Evolutionary conservation across 306 rosid species (phyloP), one percentile per base, ranked within the genome.

Genomic region (Ormosia semicastrata): DNA sequence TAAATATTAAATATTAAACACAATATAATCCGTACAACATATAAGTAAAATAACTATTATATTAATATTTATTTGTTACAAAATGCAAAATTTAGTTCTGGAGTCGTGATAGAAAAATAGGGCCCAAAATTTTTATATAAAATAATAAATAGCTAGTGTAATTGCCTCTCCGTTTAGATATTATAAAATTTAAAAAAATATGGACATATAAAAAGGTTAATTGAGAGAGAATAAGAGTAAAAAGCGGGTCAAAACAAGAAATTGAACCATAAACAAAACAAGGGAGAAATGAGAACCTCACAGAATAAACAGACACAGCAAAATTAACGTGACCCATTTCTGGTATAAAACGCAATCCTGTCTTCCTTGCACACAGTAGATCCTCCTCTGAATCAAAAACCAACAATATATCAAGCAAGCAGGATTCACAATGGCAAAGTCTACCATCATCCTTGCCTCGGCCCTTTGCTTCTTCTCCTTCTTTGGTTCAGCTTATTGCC

Each of bases 381-480:
- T 47, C 41, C 11, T 50, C 39, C 76, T 39, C 24, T 15, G 8
- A 41, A 71, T 32, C 60, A 43, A 62, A 63, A 8, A 70, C 1
- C 10, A 44, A n/a, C 6, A 66, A 33, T 34, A 57, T 5, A 32
- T 0, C 1, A 36, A n/a, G 14, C 50, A 43, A 47, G 3, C 11
- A 64, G 66, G 36, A 68, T 50, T 58, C 33, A n/a, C 34, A 81
- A 92, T 93, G 98, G 89, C 66, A 4, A 89, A 91, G 77, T 89
- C 86, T 8, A 9, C 71, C 7, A 34, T 87, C 76, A 9, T 88
- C 50, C 80, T 91, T 10, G 87, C 83, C 60, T 87, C 89, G 0
- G 78, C 89, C 14, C 78, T 93, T 12, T 91, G 97, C 89, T 78
- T 95, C 62, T 43, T 95, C 41, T 88, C 93, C 43, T 66, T 89